Base-by-base conservation (phyloP, 202 grass and related monocot genomes). In the Zizania palustris region DNA sequence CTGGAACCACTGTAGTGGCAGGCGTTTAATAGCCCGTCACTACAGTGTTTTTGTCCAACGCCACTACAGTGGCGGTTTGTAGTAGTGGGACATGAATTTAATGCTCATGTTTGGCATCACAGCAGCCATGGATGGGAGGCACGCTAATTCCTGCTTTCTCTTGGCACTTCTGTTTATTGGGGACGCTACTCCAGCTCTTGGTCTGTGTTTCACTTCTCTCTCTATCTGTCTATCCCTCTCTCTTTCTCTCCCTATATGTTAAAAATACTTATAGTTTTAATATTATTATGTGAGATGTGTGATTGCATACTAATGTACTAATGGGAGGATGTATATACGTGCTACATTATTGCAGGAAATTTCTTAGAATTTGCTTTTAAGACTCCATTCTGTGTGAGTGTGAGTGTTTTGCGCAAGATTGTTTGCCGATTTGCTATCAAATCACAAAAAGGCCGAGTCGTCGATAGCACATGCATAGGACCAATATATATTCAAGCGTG, bases 341-440 rank as follows among this genome's bases (percentile, higher is more conserved):
- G n/a, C 12, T 40, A 40, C 40, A 9, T 56, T 40, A 3, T 78
- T 9, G 48, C 49, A 57, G 75, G 41, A 75, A 45, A 75, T 0
- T 78, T 62, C 9, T 78, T 37, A 20, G 36, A 67, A 16, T 34
- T 2, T 11, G 3, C 1, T 3, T 58, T 19, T 6, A 63, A 48
- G 19, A 5, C 19, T 41, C 75, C 75, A 11, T 9, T 78, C 4
- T 78, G 75, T 28, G 15, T 57, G 33, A 5, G 75, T 28, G 15
- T 57, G 33, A 5, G 63, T 10, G 55, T 56, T 18, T 21, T 78
- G 14, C 67, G 63, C 63, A 34, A 78, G 37, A 6, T 1, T 0
- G 67, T 48, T 3, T 78, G 75, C 38, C 56, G 63, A 48, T 43
- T 78, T 7, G 48, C 46, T 21, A 62, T 13, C 3, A 57, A 67